phyloP scores from a whole-genome alignment of 1,284 basidiomycete genomes.

The Agroathelia rolfsii region DNA sequence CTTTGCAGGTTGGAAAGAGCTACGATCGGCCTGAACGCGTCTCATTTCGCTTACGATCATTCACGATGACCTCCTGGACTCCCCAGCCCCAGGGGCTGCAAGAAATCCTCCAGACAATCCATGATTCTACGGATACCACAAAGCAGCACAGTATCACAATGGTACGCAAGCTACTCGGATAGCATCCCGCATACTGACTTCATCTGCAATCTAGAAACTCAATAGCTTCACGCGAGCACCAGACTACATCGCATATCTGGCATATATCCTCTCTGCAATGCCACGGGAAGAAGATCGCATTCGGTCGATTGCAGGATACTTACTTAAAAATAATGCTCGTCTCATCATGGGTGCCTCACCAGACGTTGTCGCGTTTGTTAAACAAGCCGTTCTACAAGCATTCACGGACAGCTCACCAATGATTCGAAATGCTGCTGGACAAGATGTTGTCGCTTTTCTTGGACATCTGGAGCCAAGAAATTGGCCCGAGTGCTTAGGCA shows the following conservation, averaged over 20 bases:
- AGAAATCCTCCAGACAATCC: conserved; percentile 80
- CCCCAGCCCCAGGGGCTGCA: conserved; percentile 71
- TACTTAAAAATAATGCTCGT: conserved; percentile 91
- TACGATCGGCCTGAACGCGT: no score
- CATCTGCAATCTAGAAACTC: conserved; percentile 55
- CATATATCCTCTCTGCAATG: conserved; percentile 81
- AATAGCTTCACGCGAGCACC: conserved; percentile 82
- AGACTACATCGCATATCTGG: conserved; percentile 95
- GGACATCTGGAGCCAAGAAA: conserved; percentile 78
- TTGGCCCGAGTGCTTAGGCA: conserved; percentile 87
- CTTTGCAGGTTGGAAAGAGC: no score
- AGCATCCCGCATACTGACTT: conserved; percentile 16
- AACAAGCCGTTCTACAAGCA: conserved; percentile 71
- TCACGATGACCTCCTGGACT: conserved; percentile 54
- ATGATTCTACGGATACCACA: conserved; percentile 70
- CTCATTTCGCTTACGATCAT: no score
- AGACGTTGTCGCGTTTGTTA: conserved; percentile 75
- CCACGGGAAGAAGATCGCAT: conserved; percentile 83
- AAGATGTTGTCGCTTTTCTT: conserved; percentile 83
- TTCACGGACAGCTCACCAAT: conserved; percentile 74
- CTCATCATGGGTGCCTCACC: conserved; percentile 57
- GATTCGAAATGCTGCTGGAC: conserved; percentile 86
- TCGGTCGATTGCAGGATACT: conserved; percentile 90
- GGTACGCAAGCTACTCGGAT: conserved; percentile 33
- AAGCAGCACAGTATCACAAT: conserved; percentile 70